phyloP scores from a whole-genome alignment of 2,329 filamentous ascomycete genomes.

The Paradendryphiella salina region DNA sequence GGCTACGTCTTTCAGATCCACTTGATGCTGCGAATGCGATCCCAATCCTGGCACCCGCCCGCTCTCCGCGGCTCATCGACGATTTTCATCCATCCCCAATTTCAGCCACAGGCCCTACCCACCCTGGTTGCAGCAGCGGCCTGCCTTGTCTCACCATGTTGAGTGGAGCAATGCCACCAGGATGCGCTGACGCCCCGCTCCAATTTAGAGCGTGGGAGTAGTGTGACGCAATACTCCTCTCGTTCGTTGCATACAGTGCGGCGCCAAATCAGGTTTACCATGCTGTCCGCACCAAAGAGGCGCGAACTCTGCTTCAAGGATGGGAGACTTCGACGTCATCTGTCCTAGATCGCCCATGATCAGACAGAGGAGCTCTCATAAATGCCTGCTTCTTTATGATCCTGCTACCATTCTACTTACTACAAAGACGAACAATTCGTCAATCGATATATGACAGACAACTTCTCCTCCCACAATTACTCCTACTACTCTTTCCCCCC shows the following conservation, averaged over 20 bases:
- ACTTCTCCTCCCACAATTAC: slow-evolving; percentile 53
- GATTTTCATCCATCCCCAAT: slow-evolving; percentile 33
- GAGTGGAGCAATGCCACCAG: slow-evolving; percentile 28
- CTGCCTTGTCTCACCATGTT: slow-evolving; percentile 35
- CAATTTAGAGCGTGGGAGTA: slow-evolving; percentile 23
- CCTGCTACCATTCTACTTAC: slow-evolving; percentile 10
- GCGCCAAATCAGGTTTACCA: slow-evolving; percentile 47
- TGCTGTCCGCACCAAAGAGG: slow-evolving; percentile 30
- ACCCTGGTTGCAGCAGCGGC: slow-evolving; percentile 24
- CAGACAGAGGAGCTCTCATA: slow-evolving; percentile 35
- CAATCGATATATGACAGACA: slow-evolving; percentile 54
- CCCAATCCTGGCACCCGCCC: slow-evolving; percentile 28
- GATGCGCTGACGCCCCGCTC: slow-evolving; percentile 41
- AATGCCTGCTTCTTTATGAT: slow-evolving; percentile 26
- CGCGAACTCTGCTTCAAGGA: slow-evolving; percentile 39
- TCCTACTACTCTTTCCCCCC: slow-evolving; percentile 58
- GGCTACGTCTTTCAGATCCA: slow-evolving; percentile 18
- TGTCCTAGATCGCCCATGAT: slow-evolving; percentile 21
- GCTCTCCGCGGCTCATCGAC: slow-evolving; percentile 34
- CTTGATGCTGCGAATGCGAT: slow-evolving; percentile 19
- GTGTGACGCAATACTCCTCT: slow-evolving; percentile 44
- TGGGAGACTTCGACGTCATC: slow-evolving; percentile 42
- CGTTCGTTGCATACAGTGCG: slow-evolving; percentile 34
- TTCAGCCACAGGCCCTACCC: slow-evolving; percentile 35
- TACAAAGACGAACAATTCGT: slow-evolving; percentile 44